Base-by-base conservation (phyloP, 306 rosid species). In the Fragaria ananassa region DNA sequence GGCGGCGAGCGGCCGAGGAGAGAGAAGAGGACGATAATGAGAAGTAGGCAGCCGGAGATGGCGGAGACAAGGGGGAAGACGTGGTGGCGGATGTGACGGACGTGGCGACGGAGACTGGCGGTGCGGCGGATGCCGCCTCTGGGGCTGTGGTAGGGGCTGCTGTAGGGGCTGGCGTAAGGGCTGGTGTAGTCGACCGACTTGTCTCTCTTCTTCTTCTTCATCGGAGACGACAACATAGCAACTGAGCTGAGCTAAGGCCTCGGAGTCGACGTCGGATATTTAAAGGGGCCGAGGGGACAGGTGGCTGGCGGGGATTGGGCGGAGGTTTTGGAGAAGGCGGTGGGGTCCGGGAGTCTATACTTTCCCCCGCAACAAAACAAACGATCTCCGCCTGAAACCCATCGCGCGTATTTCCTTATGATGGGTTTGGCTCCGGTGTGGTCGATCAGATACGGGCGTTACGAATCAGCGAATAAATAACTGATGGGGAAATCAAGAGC, bases 11-110 rank as follows among this genome's bases (percentile, higher is more conserved):
- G 83, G 68, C 34, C 74, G 51, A 88, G 85, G 2, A 87, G 77
- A 61, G 90, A 81, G 81, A 85, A 78, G 8, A 87, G 70, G 44
- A 72, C 76, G 58, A 90, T 76, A 64, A 93, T 70, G 44, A 94
- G 78, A 21, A 94, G 86, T 10, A 91, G 71, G 80, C 77, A 86
- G 3, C 81, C 87, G 61, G 87, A 85, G 67, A 88, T 44, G 46
- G 89, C 88, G 19, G 88, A 87, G 67, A 90, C 44, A 73, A 93
- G 80, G 19, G 89, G 84, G 34, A 81, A 89, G 70, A 83, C 60
- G 42, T 81, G 83, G 76, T 79, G 71, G 25, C 46, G 69, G 46
- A 35, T 3, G 17, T 76, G 81, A 15, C 87, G 85, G 68, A 58
- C 14, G 21, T 70, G 51, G 0, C 80, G 82, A 23, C 83, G 80